These are phyloP conservation scores for Cystobasidiaceae sp. DNA, from an alignment of 1,284 basidiomycete species.

Conservation along the genomic window DNA sequence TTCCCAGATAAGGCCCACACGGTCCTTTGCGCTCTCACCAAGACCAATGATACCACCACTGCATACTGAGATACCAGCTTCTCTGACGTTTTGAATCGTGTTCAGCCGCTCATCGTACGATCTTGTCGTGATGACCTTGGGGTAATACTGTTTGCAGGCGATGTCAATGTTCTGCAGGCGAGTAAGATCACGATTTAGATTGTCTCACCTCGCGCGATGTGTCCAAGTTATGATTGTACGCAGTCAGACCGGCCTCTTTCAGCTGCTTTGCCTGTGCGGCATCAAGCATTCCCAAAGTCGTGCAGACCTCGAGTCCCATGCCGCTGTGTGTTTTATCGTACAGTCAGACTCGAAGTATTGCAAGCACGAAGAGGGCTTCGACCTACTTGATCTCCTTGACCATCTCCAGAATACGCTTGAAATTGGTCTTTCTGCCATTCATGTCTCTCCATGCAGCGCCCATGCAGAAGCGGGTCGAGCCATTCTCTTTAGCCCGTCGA, in stretches of 20 bases:
- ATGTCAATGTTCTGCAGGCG: background rate
- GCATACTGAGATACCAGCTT: constrained; percentile 94
- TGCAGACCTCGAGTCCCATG: constrained; percentile 68
- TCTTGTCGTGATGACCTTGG: constrained; percentile 77
- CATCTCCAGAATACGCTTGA: constrained; percentile 90
- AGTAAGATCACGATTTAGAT: background rate
- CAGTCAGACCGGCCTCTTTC: constrained; percentile 92
- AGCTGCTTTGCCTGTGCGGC: constrained; percentile 87
- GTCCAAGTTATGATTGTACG: constrained; percentile 98
- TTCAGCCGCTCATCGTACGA: constrained; percentile 88
- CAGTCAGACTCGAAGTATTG: background rate
- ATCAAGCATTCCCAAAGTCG: constrained; percentile 92
- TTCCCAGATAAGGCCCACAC: constrained; percentile 91
- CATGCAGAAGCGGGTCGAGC: constrained; percentile 97
- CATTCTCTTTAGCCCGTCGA: constrained; percentile 87
- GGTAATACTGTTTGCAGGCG: constrained; percentile 15
- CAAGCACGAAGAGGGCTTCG: background rate
- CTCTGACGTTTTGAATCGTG: constrained; percentile 83
- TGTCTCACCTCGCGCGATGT: constrained; percentile 94
- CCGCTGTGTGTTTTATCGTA: constrained; percentile 38
- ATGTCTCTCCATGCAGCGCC: constrained; percentile 98
- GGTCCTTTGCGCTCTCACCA: constrained; percentile 83
- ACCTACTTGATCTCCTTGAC: constrained; percentile 60
- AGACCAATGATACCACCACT: constrained; percentile 94
- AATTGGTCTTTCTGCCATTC: constrained; percentile 86